Base-by-base conservation (phyloP, 768 basidiomycete species). In the Boletellus sp. region DNA sequence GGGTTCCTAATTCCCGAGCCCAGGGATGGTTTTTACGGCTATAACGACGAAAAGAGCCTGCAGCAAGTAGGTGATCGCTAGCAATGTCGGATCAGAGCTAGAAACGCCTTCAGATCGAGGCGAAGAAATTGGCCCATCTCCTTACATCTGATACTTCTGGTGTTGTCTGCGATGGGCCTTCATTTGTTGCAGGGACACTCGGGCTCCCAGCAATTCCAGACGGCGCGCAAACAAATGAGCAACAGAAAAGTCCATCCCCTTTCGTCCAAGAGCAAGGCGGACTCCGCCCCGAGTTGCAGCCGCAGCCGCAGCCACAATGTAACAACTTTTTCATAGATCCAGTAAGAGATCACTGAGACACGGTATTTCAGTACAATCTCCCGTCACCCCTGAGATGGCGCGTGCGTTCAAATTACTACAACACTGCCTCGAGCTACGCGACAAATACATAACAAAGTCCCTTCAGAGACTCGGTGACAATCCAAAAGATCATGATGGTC, bases 391-490 rank as follows among this genome's bases (percentile, higher is more conserved):
- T 3, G 84, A 44, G 42, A 73, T 79, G 45, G 67, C 72, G 11
- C 69, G 74, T 8, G 74, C 92, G 13, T 83, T 88, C 52, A 76
- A 83, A 52, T 78, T 85, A 1, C 81, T 98, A 63, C 82, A 87
- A 51, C 82, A 76, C 61, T 98, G 95, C 63, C 82, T 98, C 41
- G 83, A 89, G 47, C 74, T 98, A 17, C 87, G 96, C 23, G 95
- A 98, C 73, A 98, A 97, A 70, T 99, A 97, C 73, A 94, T 96
- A 73, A 56, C 74, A 6, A 80, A 80, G 51, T 97, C 94, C 1
- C 78, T 85, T 4, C 96, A 99, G 66, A 78, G 92, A 47, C 80
- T 98, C 3, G 96, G 95, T 3, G 96, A 98, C 70, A 90, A 98
- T 67, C 96, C 96, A 0, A 78, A 81, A 53, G 92, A 98, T 67